phyloP scores from a whole-genome alignment of 2,329 filamentous ascomycete genomes.

The Trichoderma gracile region DNA sequence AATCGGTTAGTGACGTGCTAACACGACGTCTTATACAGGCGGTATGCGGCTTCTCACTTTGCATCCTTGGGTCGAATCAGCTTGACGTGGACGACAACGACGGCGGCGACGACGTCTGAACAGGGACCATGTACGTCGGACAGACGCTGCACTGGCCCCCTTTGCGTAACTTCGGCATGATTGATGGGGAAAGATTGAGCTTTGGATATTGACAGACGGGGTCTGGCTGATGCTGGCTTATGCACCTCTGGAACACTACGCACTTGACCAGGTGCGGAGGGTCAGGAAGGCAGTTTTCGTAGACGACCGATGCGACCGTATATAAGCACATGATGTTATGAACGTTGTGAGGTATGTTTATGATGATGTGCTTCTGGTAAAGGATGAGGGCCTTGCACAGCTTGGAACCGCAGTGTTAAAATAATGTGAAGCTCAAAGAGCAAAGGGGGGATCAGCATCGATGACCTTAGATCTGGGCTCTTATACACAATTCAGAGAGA shows the following conservation, averaged over 20 bases:
- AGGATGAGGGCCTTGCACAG: too few relatives aligned
- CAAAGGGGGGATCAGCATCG: background rate
- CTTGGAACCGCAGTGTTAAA: too few relatives aligned
- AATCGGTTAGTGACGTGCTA: too few relatives aligned
- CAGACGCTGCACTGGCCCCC: background rate
- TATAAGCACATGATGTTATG: background rate
- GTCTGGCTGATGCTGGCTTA: background rate
- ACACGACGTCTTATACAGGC: too few relatives aligned
- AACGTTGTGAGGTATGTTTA: background rate
- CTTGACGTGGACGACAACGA: background rate
- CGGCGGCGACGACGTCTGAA: background rate
- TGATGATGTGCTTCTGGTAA: too few relatives aligned
- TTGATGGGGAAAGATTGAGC: background rate
- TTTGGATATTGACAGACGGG: background rate
- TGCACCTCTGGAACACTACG: slow-evolving; percentile 2
- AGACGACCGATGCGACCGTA: background rate
- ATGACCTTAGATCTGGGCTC: too few relatives aligned
- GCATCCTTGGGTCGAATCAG: background rate
- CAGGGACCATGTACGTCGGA: background rate
- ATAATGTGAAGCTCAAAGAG: background rate
- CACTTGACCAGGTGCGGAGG: slow-evolving; percentile 3
- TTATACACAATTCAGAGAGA: too few relatives aligned
- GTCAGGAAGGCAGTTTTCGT: background rate
- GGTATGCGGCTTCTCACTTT: background rate
- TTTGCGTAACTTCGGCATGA: background rate